Percentiles rank a stretch among this genome's conserved stretches.
These are phyloP conservation scores for Kodamaea suecica DNA, from an alignment of 1,139 yeast species.

Conservation along the genomic window DNA sequence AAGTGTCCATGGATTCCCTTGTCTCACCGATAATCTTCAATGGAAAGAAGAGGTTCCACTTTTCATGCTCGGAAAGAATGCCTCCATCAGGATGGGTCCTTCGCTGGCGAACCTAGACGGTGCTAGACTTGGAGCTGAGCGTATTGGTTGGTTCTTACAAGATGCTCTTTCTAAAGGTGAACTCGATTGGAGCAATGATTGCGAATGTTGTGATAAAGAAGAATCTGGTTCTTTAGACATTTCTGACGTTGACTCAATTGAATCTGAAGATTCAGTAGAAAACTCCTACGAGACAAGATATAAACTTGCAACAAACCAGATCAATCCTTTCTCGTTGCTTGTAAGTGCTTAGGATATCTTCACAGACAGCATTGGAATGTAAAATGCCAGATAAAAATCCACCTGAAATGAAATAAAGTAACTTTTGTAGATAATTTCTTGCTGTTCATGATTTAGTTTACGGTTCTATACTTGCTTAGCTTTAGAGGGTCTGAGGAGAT, in stretches of 20 bases:
- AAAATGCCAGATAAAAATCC: too few relatives aligned
- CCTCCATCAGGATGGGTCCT: conserved; percentile 45
- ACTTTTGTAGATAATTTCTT: too few relatives aligned
- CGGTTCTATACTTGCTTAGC: too few relatives aligned
- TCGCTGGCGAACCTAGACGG: conserved; percentile 51
- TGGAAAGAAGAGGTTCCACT: conserved; percentile 41
- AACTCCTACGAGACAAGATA: conserved; percentile 6
- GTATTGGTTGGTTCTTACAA: conserved; percentile 42
- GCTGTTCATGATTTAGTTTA: too few relatives aligned
- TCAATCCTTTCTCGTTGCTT: conserved; percentile 32
- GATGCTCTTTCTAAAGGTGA: conserved; percentile 23
- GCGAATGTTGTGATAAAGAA: conserved; percentile 6
- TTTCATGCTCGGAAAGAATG: conserved; percentile 44
- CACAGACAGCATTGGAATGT: too few relatives aligned
- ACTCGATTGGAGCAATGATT: conserved; percentile 21
- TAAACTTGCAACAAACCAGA: conserved; percentile 27
- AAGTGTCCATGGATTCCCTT: conserved; percentile 38
- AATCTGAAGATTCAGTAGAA: conserved; percentile 3
- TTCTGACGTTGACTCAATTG: conserved; percentile 7
- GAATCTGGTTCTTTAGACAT: conserved; percentile 2
- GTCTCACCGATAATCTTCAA: conserved; percentile 44
- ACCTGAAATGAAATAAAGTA: too few relatives aligned
- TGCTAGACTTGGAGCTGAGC: conserved; percentile 46
- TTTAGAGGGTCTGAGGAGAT: too few relatives aligned
- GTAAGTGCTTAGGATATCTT: conserved; percentile 5